Conservation (phyloP, 1,139 yeast genomes). For the Hyphopichia pseudoburtonii region DNA sequence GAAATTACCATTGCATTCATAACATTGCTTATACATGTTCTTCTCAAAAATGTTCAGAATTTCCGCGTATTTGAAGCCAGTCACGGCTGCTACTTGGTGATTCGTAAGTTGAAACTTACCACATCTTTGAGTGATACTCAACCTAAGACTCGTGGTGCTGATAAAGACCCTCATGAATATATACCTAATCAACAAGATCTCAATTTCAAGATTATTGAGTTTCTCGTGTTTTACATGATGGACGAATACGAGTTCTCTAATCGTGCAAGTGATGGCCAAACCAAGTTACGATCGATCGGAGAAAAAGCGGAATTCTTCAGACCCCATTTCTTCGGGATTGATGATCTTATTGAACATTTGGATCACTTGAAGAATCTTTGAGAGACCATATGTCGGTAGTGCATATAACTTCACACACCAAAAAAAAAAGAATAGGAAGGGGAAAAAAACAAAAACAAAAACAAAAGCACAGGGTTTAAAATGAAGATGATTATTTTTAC, state of each 20-base stretch:
- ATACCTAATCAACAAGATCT: constrained; percentile 36
- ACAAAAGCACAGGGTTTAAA: neutral
- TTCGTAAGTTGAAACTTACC: constrained; percentile 33
- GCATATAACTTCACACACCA: neutral
- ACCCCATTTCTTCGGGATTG: constrained; percentile 42
- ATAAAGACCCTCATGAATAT: no score
- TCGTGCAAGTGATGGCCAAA: neutral
- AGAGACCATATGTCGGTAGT: neutral
- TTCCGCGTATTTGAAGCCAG: constrained; percentile 60
- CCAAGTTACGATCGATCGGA: constrained; percentile 27
- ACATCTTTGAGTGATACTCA: constrained; percentile 1
- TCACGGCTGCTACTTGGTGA: constrained; percentile 58
- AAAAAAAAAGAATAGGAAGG: neutral
- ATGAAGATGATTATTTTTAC: no score
- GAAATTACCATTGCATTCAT: constrained; percentile 45
- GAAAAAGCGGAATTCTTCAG: constrained; percentile 60
- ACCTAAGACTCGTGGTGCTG: constrained; percentile 1
- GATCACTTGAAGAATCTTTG: constrained; percentile 30
- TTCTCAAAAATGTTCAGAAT: constrained; percentile 57
- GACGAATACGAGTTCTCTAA: constrained; percentile 47
- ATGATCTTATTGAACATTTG: constrained; percentile 38
- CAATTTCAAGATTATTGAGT: constrained; percentile 66
- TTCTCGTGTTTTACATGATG: constrained; percentile 65
- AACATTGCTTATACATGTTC: constrained; percentile 58
- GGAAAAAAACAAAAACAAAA: neutral